A percentile compares a stretch with the other conserved stretches of the same genome.
Evolutionary conservation across 164 flowering plant genomes (phyloP).

Genomic region (Chimonanthus praecox): DNA sequence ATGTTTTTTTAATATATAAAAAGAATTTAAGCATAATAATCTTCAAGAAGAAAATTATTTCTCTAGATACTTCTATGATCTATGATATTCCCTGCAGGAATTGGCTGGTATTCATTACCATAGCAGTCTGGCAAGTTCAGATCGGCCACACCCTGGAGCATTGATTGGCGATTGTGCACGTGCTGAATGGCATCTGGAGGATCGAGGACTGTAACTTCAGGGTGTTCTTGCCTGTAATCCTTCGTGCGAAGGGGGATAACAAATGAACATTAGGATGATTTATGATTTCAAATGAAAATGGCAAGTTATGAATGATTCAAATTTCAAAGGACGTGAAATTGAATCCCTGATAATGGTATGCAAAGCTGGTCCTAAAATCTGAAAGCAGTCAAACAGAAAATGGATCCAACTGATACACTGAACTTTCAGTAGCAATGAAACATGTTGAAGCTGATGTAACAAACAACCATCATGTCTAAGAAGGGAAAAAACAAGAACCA

Average conservation of each 20-base stretch:
- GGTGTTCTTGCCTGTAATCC: constrained; percentile 71
- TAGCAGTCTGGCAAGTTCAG: constrained; percentile 55
- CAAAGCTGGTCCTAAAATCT: too few relatives aligned
- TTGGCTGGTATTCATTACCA: constrained; percentile 36
- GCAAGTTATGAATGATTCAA: too few relatives aligned
- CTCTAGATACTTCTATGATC: too few relatives aligned
- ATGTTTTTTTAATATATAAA: too few relatives aligned
- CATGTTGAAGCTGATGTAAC: too few relatives aligned
- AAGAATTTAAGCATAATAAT: too few relatives aligned
- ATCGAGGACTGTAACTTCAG: constrained; percentile 94
- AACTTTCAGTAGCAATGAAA: too few relatives aligned
- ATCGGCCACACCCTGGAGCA: constrained; percentile 94
- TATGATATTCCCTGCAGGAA: background rate
- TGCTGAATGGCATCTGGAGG: constrained; percentile 94
- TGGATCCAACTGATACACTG: too few relatives aligned
- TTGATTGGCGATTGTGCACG: constrained; percentile 73
- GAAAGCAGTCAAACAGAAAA: too few relatives aligned
- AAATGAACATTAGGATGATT: background rate
- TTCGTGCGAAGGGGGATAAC: constrained; percentile 10
- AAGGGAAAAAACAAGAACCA: background rate
- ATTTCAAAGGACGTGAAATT: too few relatives aligned
- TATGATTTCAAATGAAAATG: background rate
- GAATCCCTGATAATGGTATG: too few relatives aligned
- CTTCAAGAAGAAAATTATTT: background rate
- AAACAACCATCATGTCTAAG: too few relatives aligned